phyloP scores from a whole-genome alignment of 768 basidiomycete species.

The Boletus eberwhitei region DNA sequence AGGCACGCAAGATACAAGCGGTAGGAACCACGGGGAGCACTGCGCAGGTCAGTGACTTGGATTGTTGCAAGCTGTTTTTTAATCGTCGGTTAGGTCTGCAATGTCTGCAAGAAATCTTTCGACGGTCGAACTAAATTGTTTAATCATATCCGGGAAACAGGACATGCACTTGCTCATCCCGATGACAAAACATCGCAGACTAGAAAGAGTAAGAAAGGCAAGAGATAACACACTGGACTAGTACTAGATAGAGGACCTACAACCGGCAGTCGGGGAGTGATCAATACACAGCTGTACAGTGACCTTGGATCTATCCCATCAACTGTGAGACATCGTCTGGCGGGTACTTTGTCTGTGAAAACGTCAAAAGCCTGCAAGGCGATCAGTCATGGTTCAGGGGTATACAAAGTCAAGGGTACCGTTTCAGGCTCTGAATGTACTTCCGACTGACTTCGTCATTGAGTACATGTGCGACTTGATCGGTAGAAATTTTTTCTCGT shows the following conservation, averaged over 20 bases:
- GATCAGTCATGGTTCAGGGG: slow-evolving; percentile 3
- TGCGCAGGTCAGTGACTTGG: slow-evolving; percentile 7
- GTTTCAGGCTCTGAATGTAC: slow-evolving; percentile 96
- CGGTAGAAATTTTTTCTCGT: slow-evolving; percentile 95
- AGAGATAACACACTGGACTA: slow-evolving; percentile 14
- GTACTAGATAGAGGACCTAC: slow-evolving; percentile 6
- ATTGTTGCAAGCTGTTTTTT: slow-evolving; percentile 6
- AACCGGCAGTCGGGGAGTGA: not conserved
- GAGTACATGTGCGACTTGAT: slow-evolving; percentile 95
- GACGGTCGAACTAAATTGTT: slow-evolving; percentile 73
- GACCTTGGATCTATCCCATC: slow-evolving; percentile 61
- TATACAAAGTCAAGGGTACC: slow-evolving; percentile 45
- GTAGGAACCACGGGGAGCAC: not conserved
- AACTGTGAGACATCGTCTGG: slow-evolving; percentile 88
- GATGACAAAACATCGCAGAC: slow-evolving; percentile 26
- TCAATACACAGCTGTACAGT: not conserved
- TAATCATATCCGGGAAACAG: slow-evolving; percentile 63
- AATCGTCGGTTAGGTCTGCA: slow-evolving; percentile 45
- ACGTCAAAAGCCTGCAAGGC: slow-evolving; percentile 74
- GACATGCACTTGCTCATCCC: slow-evolving; percentile 58
- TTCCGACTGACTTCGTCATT: slow-evolving; percentile 99
- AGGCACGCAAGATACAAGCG: slow-evolving; percentile 59
- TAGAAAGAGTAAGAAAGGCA: slow-evolving; percentile 36
- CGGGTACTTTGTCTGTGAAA: slow-evolving; percentile 94
- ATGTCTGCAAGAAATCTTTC: slow-evolving; percentile 64